phyloP scores from a whole-genome alignment of 1,284 basidiomycete genomes.

The Puccinia novopanici region DNA sequence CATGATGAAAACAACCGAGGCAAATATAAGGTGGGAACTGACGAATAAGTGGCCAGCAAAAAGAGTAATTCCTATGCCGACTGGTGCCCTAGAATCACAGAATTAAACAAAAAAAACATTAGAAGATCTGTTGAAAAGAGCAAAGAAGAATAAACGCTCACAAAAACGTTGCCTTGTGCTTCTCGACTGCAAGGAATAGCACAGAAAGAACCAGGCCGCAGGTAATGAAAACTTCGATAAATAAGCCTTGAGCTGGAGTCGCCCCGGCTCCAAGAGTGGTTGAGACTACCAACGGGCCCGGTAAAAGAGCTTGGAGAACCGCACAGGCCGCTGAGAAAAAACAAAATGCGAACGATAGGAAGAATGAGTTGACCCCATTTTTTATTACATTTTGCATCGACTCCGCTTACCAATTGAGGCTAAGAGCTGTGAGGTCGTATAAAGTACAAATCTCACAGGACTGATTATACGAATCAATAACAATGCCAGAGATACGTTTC shows the following conservation, averaged over 20 bases:
- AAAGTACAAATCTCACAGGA: slow-evolving; percentile 68
- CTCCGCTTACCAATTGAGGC: slow-evolving; percentile 33
- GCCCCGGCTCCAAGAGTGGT: slow-evolving; percentile 36
- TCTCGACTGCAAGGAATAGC: slow-evolving; percentile 37
- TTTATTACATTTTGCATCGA: neutral
- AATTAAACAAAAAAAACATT: neutral
- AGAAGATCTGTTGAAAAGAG: neutral
- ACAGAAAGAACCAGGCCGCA: slow-evolving; percentile 38
- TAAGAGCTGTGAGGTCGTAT: slow-evolving; percentile 65
- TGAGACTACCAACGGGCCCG: slow-evolving; percentile 27
- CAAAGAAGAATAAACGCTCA: slow-evolving; percentile 64
- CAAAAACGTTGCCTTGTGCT: slow-evolving; percentile 30
- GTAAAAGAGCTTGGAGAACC: slow-evolving; percentile 24
- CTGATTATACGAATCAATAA: slow-evolving; percentile 67
- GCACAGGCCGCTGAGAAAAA: slow-evolving; percentile 29
- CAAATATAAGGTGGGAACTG: slow-evolving; percentile 1
- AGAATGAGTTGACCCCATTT: no score
- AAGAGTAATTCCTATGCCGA: slow-evolving; percentile 72
- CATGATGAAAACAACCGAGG: neutral
- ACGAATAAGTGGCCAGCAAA: slow-evolving; percentile 69
- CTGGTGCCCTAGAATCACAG: slow-evolving; percentile 63
- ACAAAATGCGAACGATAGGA: neutral
- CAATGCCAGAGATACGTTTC: slow-evolving; percentile 69
- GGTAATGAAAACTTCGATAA: slow-evolving; percentile 38
- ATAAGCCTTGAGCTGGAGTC: slow-evolving; percentile 37